A percentile compares a stretch with the other conserved stretches of the same genome.
Evolutionary conservation across 2,329 filamentous ascomycete species (phyloP).

Genomic region (Colletotrichum tropicicola): DNA sequence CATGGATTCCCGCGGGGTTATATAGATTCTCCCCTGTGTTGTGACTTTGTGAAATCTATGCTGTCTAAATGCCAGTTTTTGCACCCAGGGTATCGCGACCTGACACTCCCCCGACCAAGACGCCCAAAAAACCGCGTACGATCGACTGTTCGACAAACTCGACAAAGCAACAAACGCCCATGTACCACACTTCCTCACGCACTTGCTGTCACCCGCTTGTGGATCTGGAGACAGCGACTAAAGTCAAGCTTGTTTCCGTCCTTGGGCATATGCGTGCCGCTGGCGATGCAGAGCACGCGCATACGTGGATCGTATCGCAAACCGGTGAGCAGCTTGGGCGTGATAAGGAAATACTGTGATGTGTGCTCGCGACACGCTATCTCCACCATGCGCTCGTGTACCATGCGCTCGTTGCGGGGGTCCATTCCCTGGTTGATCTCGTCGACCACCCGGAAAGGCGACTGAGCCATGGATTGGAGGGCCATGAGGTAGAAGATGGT

Average conservation of each 20-base stretch:
- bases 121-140: neutral
- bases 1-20: too few species aligned
- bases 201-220: slow-evolving; percentile 48
- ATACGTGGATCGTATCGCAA: slow-evolving; percentile 90
- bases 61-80: too few species aligned
- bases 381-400: slow-evolving; percentile 97
- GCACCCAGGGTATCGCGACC: neutral
- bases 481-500: slow-evolving; percentile 99
- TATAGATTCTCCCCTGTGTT: too few species aligned
- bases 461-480: slow-evolving; percentile 89
- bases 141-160: neutral
- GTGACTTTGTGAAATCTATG: too few species aligned
- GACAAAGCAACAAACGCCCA: neutral
- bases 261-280: slow-evolving; percentile 77
- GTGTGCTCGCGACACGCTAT: slow-evolving; percentile 88
- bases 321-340: slow-evolving; percentile 89
- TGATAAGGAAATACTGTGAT: slow-evolving; percentile 95
- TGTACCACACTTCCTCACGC: slow-evolving; percentile 25
- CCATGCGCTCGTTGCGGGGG: slow-evolving; percentile 96
- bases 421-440: slow-evolving; percentile 99
- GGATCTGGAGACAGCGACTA: slow-evolving; percentile 51
- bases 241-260: slow-evolving; percentile 63
- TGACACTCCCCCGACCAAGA: neutral
- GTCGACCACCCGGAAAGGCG: slow-evolving; percentile 97
- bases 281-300: slow-evolving; percentile 93